phyloP scores from a whole-genome alignment of 2,329 filamentous ascomycete species.

The Saccharata proteae region DNA sequence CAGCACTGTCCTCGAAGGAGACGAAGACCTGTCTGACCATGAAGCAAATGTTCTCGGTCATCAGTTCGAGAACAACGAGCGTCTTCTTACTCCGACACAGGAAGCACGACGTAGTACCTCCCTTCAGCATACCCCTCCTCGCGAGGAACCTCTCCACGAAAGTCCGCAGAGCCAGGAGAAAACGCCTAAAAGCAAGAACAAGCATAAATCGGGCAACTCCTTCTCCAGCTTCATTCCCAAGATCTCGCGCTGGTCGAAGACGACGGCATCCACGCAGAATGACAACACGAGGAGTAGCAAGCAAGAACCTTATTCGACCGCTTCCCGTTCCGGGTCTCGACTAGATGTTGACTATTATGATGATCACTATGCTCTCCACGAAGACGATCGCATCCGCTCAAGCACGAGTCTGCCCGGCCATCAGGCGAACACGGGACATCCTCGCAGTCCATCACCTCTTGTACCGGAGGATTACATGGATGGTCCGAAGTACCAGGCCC shows the following conservation, averaged over 20 bases:
- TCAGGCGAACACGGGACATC: slow-evolving; percentile 17
- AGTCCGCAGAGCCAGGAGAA: slow-evolving; percentile 66
- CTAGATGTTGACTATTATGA: slow-evolving; percentile 50
- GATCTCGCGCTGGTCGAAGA: slow-evolving; percentile 95
- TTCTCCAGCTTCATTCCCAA: slow-evolving; percentile 73
- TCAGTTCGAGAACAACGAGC: slow-evolving; percentile 48
- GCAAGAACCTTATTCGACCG: slow-evolving; percentile 47
- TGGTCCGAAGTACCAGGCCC: slow-evolving; percentile 70
- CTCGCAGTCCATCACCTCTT: slow-evolving; percentile 37
- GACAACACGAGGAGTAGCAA: slow-evolving; percentile 55
- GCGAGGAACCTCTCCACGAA: slow-evolving; percentile 25
- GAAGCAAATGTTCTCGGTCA: slow-evolving; percentile 37
- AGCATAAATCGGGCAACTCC: slow-evolving; percentile 67
- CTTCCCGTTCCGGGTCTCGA: slow-evolving; percentile 71
- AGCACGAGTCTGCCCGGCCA: slow-evolving; percentile 20
- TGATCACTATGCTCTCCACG: slow-evolving; percentile 45
- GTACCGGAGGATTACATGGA: slow-evolving; percentile 37
- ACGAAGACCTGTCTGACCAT: slow-evolving; percentile 60
- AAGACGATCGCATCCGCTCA: slow-evolving; percentile 42
- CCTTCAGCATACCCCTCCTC: slow-evolving; percentile 41
- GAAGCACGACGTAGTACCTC: slow-evolving; percentile 32
- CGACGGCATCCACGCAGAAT: slow-evolving; percentile 77
- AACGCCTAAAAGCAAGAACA: slow-evolving; percentile 68
- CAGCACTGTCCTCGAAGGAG: slow-evolving; percentile 76
- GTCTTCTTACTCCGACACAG: slow-evolving; percentile 48